Evolutionary conservation across 306 rosid species (phyloP).

Genomic region (Ammopiptanthus mongolicus): DNA sequence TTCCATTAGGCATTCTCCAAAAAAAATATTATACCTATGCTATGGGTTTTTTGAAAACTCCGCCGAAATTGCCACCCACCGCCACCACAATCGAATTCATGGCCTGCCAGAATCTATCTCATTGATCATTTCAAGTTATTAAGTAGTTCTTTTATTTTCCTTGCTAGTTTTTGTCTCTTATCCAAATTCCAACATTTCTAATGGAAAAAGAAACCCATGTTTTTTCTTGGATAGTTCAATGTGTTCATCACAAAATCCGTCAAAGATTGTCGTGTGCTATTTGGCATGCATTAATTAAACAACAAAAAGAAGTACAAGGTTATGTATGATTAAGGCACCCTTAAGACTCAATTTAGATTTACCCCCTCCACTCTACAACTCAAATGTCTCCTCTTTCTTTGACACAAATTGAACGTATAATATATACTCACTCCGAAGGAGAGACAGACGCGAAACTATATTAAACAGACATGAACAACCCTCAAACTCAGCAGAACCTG

Average conservation of each 20-base stretch:
- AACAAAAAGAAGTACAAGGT: not conserved
- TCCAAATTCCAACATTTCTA: no score
- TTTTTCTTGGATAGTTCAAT: no score
- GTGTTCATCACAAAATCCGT: conserved; percentile 30
- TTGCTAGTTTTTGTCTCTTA: not conserved
- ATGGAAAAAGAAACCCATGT: no score
- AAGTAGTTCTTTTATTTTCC: not conserved
- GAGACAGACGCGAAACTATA: not conserved
- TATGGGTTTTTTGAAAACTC: not conserved
- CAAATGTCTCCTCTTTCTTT: not conserved
- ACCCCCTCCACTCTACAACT: not conserved
- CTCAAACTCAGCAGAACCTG: not conserved
- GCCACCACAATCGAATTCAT: not conserved
- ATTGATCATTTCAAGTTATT: not conserved
- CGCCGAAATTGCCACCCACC: not conserved
- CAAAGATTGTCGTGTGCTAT: conserved; percentile 27
- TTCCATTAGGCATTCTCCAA: no score
- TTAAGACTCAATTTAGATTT: not conserved
- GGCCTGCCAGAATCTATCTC: not conserved
- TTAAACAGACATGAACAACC: not conserved
- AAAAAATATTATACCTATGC: not conserved
- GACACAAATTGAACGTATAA: not conserved
- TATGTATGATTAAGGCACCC: not conserved
- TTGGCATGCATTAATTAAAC: not conserved
- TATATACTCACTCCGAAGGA: not conserved